These are phyloP conservation scores for Solanum piurae DNA, from an alignment of 257 asterid genomes.

Conservation along the genomic window DNA sequence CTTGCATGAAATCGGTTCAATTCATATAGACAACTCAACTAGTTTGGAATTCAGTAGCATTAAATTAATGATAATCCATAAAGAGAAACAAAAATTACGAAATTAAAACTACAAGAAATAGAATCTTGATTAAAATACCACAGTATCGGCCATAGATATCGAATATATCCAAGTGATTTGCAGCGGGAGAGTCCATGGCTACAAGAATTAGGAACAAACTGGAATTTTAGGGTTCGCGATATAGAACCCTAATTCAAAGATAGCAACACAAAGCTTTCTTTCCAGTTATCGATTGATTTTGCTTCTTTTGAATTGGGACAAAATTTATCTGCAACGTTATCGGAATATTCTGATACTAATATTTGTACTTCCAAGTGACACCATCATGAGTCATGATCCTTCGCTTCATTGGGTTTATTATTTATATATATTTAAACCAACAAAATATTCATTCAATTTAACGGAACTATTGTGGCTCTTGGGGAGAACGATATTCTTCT, in stretches of 20 bases:
- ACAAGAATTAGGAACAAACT: background rate
- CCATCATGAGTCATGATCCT: background rate
- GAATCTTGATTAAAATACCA: conserved; percentile 27
- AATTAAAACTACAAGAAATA: background rate
- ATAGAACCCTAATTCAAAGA: background rate
- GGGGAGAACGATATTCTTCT: background rate
- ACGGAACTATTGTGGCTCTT: background rate
- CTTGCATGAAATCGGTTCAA: background rate
- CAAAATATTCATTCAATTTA: background rate
- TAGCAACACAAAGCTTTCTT: background rate
- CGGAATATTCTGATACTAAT: background rate
- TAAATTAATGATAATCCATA: background rate
- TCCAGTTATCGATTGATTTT: background rate
- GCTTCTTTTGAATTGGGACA: background rate
- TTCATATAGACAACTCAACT: background rate
- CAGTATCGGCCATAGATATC: conserved; percentile 54
- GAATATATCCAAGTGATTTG: conserved; percentile 34
- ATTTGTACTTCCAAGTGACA: background rate
- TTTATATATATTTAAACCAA: background rate
- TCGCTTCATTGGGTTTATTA: background rate
- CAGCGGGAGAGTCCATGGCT: conserved; percentile 39
- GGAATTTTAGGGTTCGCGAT: background rate
- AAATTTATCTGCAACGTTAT: background rate
- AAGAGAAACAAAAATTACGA: conserved; percentile 5
- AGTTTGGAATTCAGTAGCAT: background rate